phyloP scores from a whole-genome alignment of 176 grass and related monocot genomes.

The Carex scoparia region DNA sequence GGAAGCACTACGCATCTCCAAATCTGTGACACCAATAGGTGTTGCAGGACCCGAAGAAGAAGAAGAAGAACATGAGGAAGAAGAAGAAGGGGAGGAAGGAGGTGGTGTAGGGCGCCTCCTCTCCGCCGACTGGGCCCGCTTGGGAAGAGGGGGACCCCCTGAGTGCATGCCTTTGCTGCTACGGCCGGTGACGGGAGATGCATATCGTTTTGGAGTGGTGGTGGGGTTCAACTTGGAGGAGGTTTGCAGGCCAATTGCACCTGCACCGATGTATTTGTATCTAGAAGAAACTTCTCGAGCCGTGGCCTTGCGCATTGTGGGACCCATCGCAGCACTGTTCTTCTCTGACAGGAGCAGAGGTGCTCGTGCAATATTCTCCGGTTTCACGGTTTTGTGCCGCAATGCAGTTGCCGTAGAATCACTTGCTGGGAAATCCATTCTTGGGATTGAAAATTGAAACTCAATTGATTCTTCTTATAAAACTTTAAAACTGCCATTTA shows the following conservation, averaged over 20 bases:
- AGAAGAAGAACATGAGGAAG: conserved; percentile 38
- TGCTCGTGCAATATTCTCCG: conserved; percentile 41
- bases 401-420: background rate
- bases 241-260: background rate
- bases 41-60: conserved; percentile 46
- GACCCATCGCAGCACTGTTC: conserved; percentile 36
- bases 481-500: conserved; percentile 28
- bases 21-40: conserved; percentile 42
- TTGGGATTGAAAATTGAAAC: conserved; percentile 16
- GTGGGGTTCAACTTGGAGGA: too few species aligned
- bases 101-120: conserved; percentile 62
- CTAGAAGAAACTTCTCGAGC: conserved; percentile 53
- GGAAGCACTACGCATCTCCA: conserved; percentile 41
- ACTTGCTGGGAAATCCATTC: conserved; percentile 53
- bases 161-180: background rate
- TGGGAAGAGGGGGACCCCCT: conserved; percentile 31
- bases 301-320: conserved; percentile 6
- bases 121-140: conserved; percentile 70
- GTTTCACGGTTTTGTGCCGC: conserved; percentile 31
- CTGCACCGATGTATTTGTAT: conserved; percentile 40
- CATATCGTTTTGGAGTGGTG: conserved; percentile 40
- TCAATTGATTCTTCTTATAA: conserved; percentile 16
- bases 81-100: conserved; percentile 46
- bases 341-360: conserved; percentile 83
- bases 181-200: conserved; percentile 43